phyloP scores from a whole-genome alignment of 2,329 filamentous ascomycete genomes.

The Dendrostoma leiphaemia region DNA sequence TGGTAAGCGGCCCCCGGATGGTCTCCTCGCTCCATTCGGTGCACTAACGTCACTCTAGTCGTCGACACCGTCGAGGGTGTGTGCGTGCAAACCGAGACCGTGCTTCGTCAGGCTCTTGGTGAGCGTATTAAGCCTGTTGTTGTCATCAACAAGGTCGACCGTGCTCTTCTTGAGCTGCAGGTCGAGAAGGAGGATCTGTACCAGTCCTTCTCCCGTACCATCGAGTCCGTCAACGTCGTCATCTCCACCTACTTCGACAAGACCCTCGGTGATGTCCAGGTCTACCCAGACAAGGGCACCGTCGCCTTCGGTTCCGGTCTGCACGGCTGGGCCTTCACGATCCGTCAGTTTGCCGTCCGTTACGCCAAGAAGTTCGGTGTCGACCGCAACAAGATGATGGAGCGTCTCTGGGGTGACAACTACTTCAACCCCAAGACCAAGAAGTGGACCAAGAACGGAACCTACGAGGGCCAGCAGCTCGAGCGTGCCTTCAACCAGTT shows the following conservation, averaged over 20 bases:
- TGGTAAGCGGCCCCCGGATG: slow-evolving; percentile 19
- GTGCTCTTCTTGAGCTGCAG: slow-evolving; percentile 98
- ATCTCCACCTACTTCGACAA: slow-evolving; percentile 99
- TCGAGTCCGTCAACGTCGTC: slow-evolving; percentile 99
- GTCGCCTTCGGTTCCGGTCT: slow-evolving; percentile 99
- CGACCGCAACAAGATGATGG: slow-evolving; percentile 99
- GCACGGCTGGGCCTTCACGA: slow-evolving; percentile 99
- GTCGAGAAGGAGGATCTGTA: slow-evolving; percentile 98
- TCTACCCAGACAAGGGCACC: slow-evolving; percentile 96
- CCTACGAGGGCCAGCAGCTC: slow-evolving; percentile 80
- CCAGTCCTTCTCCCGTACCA: slow-evolving; percentile 99
- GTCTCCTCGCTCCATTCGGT: too few species aligned
- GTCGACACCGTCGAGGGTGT: slow-evolving; percentile 99
- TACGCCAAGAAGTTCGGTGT: slow-evolving; percentile 99
- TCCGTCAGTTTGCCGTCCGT: slow-evolving; percentile 92
- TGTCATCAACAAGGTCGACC: slow-evolving; percentile 99
- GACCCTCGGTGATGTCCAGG: slow-evolving; percentile 93
- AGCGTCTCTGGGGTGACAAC: slow-evolving; percentile 99
- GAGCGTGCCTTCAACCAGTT: slow-evolving; percentile 99
- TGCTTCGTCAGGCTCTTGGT: slow-evolving; percentile 96
- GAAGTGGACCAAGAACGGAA: slow-evolving; percentile 95
- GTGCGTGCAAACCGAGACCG: slow-evolving; percentile 99
- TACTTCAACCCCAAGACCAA: slow-evolving; percentile 99
- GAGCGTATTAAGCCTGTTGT: slow-evolving; percentile 99
- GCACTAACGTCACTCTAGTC: slow-evolving; percentile 45